phyloP scores from a whole-genome alignment of 2,329 filamentous ascomycete genomes.

The Pseudocercospora eumusae region DNA sequence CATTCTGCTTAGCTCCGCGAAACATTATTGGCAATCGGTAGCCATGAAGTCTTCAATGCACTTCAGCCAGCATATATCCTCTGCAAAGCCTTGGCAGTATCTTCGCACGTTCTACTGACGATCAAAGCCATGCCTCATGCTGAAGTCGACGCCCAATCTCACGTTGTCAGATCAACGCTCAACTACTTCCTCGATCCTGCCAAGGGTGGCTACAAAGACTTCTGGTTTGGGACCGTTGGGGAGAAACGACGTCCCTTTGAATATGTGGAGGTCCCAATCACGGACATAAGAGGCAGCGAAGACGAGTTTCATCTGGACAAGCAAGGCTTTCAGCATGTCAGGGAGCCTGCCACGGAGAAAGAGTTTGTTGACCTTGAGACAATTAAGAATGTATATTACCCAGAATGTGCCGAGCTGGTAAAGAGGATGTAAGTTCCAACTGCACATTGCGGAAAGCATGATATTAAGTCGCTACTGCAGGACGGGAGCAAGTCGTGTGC shows the following conservation, averaged over 20 bases:
- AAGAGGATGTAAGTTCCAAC: conserved; percentile 12
- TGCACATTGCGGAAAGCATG: background rate
- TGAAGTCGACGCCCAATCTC: background rate
- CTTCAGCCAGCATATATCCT: background rate
- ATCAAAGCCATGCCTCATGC: background rate
- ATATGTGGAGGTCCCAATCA: conserved; percentile 39
- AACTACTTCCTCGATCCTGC: conserved; percentile 23
- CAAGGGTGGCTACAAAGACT: conserved; percentile 17
- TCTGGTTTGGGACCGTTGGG: conserved; percentile 17
- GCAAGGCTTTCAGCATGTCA: conserved; percentile 33
- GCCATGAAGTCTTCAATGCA: background rate
- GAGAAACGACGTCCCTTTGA: conserved; percentile 22
- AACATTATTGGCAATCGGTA: background rate
- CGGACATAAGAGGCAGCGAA: conserved; percentile 44
- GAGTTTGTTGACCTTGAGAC: conserved; percentile 9
- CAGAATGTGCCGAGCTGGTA: conserved; percentile 16
- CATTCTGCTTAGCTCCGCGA: background rate
- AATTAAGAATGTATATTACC: conserved; percentile 16
- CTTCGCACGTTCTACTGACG: background rate
- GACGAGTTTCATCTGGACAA: conserved; percentile 16
- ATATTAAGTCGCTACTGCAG: background rate
- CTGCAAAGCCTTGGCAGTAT: background rate
- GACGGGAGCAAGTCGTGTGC: conserved; percentile 12
- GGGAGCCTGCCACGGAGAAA: background rate
- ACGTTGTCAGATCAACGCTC: conserved; percentile 15